Percentiles rank a stretch among this genome's conserved stretches.
These are phyloP conservation scores for Marsdenia floribunda DNA, from an alignment of 257 asterid species.

Conservation along the genomic window DNA sequence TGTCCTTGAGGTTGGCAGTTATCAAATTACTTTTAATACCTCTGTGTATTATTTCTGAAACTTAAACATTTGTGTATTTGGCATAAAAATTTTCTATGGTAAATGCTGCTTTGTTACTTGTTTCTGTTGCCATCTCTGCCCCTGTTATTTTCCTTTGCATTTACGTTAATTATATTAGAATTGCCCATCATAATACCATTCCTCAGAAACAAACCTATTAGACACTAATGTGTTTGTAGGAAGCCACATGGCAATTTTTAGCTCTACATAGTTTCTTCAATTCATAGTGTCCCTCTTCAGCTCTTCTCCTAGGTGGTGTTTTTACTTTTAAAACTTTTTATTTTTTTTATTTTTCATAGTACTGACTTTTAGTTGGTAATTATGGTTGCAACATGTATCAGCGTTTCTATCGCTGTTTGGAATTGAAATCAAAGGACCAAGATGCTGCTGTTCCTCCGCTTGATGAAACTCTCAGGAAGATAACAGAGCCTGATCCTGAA, in stretches of 20 bases:
- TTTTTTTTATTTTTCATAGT: too few species aligned
- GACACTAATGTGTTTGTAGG: background rate
- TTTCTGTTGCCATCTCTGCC: background rate
- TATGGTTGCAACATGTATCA: constrained; percentile 21
- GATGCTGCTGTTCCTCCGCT: constrained; percentile 80
- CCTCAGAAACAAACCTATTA: background rate
- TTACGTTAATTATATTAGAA: background rate
- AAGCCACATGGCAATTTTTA: background rate
- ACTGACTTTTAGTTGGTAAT: background rate
- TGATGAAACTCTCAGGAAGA: constrained; percentile 72
- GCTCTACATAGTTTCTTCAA: background rate
- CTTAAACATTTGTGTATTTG: background rate
- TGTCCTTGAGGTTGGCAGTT: constrained; percentile 55
- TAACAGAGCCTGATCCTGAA: constrained; percentile 75
- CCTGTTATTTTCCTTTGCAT: background rate
- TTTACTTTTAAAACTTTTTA: background rate
- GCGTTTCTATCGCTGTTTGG: constrained; percentile 75
- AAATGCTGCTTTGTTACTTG: background rate
- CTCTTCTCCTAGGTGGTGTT: background rate
- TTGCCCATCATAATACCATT: background rate
- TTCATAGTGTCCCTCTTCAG: background rate
- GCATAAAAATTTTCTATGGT: background rate
- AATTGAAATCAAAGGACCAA: constrained; percentile 74
- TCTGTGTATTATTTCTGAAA: background rate
- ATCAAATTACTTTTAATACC: background rate